Evolutionary conservation across 1,284 basidiomycete species (phyloP), one percentile per base, ranked within the genome.

Genomic region (Rhodotorula sp.): DNA sequence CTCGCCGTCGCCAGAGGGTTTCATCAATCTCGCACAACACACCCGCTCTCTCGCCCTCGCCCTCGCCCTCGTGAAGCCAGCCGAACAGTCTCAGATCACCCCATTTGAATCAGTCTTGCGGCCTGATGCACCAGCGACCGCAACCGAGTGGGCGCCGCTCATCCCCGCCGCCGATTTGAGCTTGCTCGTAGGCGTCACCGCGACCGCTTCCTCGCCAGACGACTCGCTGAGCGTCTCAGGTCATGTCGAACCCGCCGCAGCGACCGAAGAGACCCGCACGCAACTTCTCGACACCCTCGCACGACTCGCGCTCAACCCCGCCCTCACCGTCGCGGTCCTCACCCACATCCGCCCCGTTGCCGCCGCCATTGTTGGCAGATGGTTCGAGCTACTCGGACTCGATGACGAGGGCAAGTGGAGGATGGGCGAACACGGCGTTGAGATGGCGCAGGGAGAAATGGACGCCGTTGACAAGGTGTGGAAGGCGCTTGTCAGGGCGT

Each of bases 281-380:
- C 48, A 30, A 22, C 60, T 78, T 3, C 65, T 80, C 48, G 64
- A 77, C 54, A 70, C 69, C 15, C 50, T 80, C 34, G 72, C 77
- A 2, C 62, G 70, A 13, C 70, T 81, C 18, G 74, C 80, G 0
- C 68, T 80, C 55, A 65, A 72, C 22, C 77, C 78, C 0, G 57
- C 63, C 1, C 70, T 77, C 57, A 78, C 78, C 1, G 26, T 74
- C 26, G 61, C 63, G 15, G 73, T 80, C 24, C 74, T 78, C 22
- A 64, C 76, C 10, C 64, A 69, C 1, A 79, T 78, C 70, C 72
- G 77, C 37, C 78, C 80, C 5, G 24, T 80, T 20, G 74, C 79
- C 24, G 34, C 75, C 30, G 78, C 80, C n/a, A 70, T 82, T 10
- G 68, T 75, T 26, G 74, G 75, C 2, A 63, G 77, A 7, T 71